Evolutionary conservation across 345 rosid genomes (phyloP).

Genomic region (Firmiana major): DNA sequence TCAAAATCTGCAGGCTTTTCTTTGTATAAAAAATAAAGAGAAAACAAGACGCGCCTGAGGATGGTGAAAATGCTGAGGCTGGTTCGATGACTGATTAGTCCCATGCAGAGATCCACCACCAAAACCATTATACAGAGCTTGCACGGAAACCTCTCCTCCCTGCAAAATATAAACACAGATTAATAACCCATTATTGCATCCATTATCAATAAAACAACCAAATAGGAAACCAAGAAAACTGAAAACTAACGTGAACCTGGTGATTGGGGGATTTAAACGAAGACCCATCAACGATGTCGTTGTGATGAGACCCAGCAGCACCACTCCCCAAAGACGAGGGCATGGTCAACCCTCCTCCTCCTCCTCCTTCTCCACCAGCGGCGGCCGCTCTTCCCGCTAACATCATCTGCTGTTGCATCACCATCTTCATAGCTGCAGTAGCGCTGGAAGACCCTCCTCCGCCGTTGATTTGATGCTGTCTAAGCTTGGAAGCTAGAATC

Average conservation of each 20-base stretch:
- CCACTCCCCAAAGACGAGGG: slow-evolving; percentile 21
- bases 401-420: slow-evolving; percentile 56
- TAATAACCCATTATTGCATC: background rate
- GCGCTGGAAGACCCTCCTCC: background rate
- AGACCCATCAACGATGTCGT: slow-evolving; percentile 44
- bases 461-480: slow-evolving; percentile 51
- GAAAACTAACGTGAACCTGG: slow-evolving; percentile 22
- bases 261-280: slow-evolving; percentile 35
- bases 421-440: slow-evolving; percentile 36
- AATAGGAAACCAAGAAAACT: background rate
- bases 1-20: background rate
- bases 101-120: slow-evolving; percentile 54
- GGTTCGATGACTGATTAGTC: slow-evolving; percentile 26
- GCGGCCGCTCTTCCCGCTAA: slow-evolving; percentile 35
- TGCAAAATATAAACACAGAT: background rate
- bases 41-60: slow-evolving; percentile 33
- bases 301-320: slow-evolving; percentile 13
- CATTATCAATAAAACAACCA: background rate
- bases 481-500: slow-evolving; percentile 35
- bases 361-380: slow-evolving; percentile 1
- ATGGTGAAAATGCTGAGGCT: slow-evolving; percentile 52
- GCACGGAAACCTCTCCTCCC: slow-evolving; percentile 46
- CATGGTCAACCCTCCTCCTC: slow-evolving; percentile 21
- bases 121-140: slow-evolving; percentile 56
- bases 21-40: background rate